Percentiles rank a stretch among this genome's conserved stretches.
Conservation (phyloP, 108 stramenopile species). For the Fistulifera solaris region DNA sequence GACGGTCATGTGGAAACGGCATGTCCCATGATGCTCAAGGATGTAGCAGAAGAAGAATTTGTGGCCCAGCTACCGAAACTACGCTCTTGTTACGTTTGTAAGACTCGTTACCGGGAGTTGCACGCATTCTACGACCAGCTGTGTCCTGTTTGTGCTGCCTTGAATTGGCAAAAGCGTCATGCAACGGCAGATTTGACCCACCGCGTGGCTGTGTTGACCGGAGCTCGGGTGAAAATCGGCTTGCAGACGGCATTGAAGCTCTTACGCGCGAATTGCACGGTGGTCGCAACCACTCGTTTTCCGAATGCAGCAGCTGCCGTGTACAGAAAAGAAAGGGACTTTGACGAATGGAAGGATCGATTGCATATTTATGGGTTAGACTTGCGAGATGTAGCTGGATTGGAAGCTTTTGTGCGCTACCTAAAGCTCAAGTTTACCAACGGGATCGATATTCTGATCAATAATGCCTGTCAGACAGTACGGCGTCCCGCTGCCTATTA, state of each 20-base stretch:
- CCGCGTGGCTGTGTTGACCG: constrained; percentile 74
- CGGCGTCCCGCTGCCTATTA: constrained; percentile 81
- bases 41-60: constrained; percentile 9
- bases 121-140: constrained; percentile 89
- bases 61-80: constrained; percentile 44
- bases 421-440: constrained; percentile 44
- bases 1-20: constrained; percentile 69
- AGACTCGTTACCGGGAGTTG: constrained; percentile 62
- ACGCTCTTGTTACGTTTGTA: constrained; percentile 85
- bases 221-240: constrained; percentile 87
- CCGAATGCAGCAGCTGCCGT: constrained; percentile 60
- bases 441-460: constrained; percentile 81
- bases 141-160: constrained; percentile 72
- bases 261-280: constrained; percentile 58
- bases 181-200: constrained; percentile 44
- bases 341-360: constrained; percentile 39
- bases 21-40: constrained; percentile 1
- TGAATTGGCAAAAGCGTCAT: constrained; percentile 78
- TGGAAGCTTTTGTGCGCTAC: constrained; percentile 76
- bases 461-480: constrained; percentile 92
- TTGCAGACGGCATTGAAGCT: constrained; percentile 75
- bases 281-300: constrained; percentile 84
- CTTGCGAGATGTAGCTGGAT: constrained; percentile 73
- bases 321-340: constrained; percentile 58
- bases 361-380: constrained; percentile 75